Base-by-base conservation (phyloP, 306 rosid species). In the Corylus americana region DNA sequence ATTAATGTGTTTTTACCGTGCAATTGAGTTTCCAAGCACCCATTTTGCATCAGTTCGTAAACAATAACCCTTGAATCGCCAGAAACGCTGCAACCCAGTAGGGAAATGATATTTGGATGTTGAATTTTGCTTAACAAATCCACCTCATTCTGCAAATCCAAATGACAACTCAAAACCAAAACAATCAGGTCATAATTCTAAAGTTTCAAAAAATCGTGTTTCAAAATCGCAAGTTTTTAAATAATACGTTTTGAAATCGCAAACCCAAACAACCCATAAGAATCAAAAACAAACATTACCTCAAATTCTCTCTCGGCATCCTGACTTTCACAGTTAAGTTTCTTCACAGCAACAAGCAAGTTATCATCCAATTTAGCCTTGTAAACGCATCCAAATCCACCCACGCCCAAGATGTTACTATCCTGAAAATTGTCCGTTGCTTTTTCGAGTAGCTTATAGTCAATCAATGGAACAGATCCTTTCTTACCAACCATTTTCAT, bases 341-440 rank as follows among this genome's bases (percentile, higher is more conserved):
- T 95, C 89, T 95, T 95, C 39, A 91, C 96, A 0, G 99, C 99
- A 79, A 91, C 98, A 76, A 44, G 76, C 66, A 90, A 77, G 61
- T 87, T 86, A 55, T 90, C 93, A 68, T 90, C 94, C 81, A 95
- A 85, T 4, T 73, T 87, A 84, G 97, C 99, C 87, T 84, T 89
- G 88, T 91, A 95, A 84, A 95, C 99, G 27, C 98, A 73, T 64
- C 99, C 99, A 80, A 95, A 95, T 79, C 96, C 99, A 2, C 99
- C 98, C 86, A 77, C 87, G 7, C 99, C 99, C 80, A 95, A 83
- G 39, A 93, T 83, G 74, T 95, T 93, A 81, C 90, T 85, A 58
- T 90, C 94, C 16, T 18, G 22, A 70, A 95, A 95, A 83, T 89
- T 80, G 70, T 81, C 71, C 22, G 99, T 90, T 0, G 88, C 84